Evolutionary conservation across 2,329 filamentous ascomycete genomes (phyloP), one percentile per base, ranked within the genome.

Genomic region (Ascocoryne sarcoides): DNA sequence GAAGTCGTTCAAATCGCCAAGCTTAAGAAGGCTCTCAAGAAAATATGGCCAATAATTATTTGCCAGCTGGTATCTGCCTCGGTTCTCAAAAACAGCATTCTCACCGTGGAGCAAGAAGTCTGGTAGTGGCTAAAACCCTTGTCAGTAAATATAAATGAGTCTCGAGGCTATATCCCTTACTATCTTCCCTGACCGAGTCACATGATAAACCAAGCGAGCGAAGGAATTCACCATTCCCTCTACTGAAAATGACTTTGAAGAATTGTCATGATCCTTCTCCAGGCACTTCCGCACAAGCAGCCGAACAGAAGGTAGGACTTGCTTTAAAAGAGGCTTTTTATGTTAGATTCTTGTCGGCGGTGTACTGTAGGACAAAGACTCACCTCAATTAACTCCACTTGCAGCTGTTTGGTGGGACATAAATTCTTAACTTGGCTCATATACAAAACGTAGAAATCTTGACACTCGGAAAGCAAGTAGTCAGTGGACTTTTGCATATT

Each of bases 1-100:
- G 16, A 52, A 69, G 37, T 72, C 66, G 26, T 68, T 61, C 15
- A 71, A 54, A 5, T 47, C 52, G 35, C 36, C 34, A 33, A 66
- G 59, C 40, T 68, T 66, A 15, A 76, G 56, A 7, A 80, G 57
- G 1, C 62, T 65, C 2, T 66, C 60, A 17, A 77, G 54, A 49
- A 79, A 79, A 5, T 79, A 61, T 1, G 68, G 52, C 26, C 65
- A 62, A 44, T 73, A 73, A 39, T 67, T 69, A 17, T 26, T 69
- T 65, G 12, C 54, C 39, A 21, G 62, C 62, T 55, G 76, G 72
- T 45, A 70, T 65, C 14, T 67, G 59, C 2, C 61, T 32, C 63
- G 62, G 57, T 66, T 49, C 9, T 49, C 42, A 41, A 58, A 57
- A 2, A 54, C 43, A 12, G 48, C 46, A 40, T 51, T 55, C 45